Conservation (phyloP, 2,329 filamentous ascomycete genomes). For the Neofusicoccum laricinum region DNA sequence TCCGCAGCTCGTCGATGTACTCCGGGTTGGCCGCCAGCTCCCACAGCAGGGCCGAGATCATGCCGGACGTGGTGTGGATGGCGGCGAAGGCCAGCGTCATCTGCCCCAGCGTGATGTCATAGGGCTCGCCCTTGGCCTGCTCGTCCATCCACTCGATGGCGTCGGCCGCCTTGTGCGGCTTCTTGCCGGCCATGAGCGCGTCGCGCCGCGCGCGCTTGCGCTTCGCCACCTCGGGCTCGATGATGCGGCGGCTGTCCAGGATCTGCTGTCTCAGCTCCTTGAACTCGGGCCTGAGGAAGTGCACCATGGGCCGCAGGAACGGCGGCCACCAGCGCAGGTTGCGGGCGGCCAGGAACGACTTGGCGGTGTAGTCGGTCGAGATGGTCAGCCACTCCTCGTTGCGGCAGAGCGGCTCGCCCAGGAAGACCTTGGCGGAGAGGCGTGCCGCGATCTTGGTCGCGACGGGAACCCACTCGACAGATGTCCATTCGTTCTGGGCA, state of each 20-base stretch:
- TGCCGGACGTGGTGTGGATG: constrained; percentile 19
- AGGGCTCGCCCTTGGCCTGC: constrained; percentile 18
- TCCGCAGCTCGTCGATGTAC: not conserved
- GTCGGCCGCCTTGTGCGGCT: constrained; percentile 15
- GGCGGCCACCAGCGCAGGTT: constrained; percentile 35
- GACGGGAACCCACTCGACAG: constrained; percentile 30
- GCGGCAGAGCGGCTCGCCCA: constrained; percentile 35
- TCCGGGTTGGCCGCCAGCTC: not conserved
- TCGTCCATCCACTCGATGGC: constrained; percentile 20
- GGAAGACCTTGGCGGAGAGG: constrained; percentile 29
- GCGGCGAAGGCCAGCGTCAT: constrained; percentile 19
- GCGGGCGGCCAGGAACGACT: constrained; percentile 32
- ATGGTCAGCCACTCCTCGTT: constrained; percentile 40
- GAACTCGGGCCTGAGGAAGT: constrained; percentile 19
- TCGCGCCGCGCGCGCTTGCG: constrained; percentile 21
- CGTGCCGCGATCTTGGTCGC: constrained; percentile 40
- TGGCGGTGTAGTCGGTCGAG: constrained; percentile 33
- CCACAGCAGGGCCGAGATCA: not conserved
- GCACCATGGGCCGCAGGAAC: constrained; percentile 28
- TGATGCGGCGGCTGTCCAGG: constrained; percentile 23
- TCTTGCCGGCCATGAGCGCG: constrained; percentile 19
- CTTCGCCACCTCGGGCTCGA: constrained; percentile 33
- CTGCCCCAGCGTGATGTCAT: constrained; percentile 18
- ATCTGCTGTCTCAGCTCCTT: constrained; percentile 22
- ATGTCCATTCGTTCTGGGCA: constrained; percentile 3